Conservation (phyloP, 352 stramenopile genomes). For the Phytophthora hybrid region DNA sequence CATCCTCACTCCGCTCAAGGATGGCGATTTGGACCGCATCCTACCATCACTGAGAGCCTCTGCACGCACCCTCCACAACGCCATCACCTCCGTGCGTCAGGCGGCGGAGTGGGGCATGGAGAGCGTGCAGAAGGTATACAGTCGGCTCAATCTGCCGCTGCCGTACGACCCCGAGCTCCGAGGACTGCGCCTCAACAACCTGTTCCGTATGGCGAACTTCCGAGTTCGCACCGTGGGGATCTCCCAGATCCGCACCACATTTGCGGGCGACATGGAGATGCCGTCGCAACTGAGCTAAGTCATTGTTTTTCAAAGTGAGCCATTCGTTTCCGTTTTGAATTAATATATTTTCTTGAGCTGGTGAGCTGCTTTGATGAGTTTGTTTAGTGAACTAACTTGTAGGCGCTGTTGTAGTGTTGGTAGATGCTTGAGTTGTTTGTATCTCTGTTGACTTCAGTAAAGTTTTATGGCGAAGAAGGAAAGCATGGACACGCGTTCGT, state of each 20-base stretch:
- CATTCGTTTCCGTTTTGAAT: too few relatives aligned
- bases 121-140: background rate
- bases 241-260: background rate
- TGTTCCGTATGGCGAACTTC: conserved; percentile 1
- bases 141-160: background rate
- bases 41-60: background rate
- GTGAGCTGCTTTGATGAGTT: too few relatives aligned
- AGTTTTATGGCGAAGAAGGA: too few relatives aligned
- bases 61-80: background rate
- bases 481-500: too few relatives aligned
- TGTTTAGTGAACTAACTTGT: too few relatives aligned
- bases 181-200: background rate
- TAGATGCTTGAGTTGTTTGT: too few relatives aligned
- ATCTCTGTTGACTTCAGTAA: too few relatives aligned
- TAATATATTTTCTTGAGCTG: too few relatives aligned
- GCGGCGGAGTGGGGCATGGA: background rate
- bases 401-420: too few relatives aligned
- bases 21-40: background rate
- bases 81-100: background rate
- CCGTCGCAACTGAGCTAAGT: too few relatives aligned
- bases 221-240: background rate
- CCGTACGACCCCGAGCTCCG: background rate
- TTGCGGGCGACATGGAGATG: background rate
- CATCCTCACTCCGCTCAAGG: background rate
- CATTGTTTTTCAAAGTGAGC: too few relatives aligned